Evolutionary conservation across 768 basidiomycete genomes (phyloP).

Genomic region (Thelephora ganbajun): DNA sequence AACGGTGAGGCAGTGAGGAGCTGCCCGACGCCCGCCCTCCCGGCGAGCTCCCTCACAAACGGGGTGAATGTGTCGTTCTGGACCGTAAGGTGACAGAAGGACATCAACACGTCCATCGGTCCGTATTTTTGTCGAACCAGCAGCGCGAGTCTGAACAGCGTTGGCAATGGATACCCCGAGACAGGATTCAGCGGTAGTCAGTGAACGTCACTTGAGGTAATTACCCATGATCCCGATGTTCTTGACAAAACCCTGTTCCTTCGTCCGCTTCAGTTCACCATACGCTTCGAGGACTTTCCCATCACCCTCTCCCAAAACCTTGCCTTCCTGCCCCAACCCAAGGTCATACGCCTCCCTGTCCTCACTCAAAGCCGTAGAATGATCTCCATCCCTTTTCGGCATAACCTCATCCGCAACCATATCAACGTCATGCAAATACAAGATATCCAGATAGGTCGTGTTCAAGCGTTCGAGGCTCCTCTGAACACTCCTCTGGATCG

Average conservation of each 20-base stretch:
- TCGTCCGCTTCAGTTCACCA: conserved; percentile 47
- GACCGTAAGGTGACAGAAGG: conserved; percentile 69
- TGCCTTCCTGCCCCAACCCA: conserved; percentile 37
- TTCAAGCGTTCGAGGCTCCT: conserved; percentile 56
- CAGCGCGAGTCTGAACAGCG: conserved; percentile 70
- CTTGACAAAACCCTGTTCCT: conserved; percentile 59
- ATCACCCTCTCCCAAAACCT: conserved; percentile 56
- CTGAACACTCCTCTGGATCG: conserved; percentile 50
- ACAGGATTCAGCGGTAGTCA: not conserved
- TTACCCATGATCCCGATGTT: conserved; percentile 72
- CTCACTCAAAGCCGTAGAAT: conserved; percentile 34
- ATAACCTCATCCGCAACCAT: conserved; percentile 44
- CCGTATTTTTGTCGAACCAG: conserved; percentile 53
- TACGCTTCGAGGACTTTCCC: conserved; percentile 55
- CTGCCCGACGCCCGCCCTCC: conserved; percentile 52
- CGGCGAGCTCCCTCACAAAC: conserved; percentile 42
- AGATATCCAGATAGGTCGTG: conserved; percentile 66
- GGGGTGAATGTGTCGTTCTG: conserved; percentile 50
- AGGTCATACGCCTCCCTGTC: conserved; percentile 57
- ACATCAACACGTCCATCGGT: conserved; percentile 67
- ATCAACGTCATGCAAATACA: conserved; percentile 80
- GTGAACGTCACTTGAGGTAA: conserved; percentile 2
- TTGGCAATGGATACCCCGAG: conserved; percentile 68
- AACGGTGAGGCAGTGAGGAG: conserved; percentile 72
- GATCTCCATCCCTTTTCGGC: conserved; percentile 40